Conservation (phyloP, 768 basidiomycete genomes). For the Serendipita sp. region DNA sequence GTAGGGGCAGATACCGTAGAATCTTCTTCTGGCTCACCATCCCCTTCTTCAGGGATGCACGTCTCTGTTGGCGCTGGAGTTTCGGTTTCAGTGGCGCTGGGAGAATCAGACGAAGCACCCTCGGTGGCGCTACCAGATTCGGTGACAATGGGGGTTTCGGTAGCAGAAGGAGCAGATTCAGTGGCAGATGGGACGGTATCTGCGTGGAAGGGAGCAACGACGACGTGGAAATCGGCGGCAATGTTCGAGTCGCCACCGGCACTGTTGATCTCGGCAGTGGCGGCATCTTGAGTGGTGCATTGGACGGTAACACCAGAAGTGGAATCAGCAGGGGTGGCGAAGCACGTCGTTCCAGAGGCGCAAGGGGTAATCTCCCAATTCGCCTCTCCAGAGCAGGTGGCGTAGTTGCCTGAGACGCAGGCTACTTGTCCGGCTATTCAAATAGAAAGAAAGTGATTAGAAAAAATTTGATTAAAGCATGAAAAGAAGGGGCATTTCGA, state of each 20-base stretch:
- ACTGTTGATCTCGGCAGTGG: background rate
- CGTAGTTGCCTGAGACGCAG: background rate
- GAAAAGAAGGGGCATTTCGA: no score
- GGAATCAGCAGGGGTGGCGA: background rate
- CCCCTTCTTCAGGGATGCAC: no score
- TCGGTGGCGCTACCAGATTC: background rate
- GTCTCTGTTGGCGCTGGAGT: background rate
- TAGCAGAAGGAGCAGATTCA: background rate
- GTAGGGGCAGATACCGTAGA: background rate
- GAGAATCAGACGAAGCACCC: background rate
- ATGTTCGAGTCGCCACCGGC: background rate
- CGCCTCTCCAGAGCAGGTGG: background rate
- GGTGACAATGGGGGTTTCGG: background rate
- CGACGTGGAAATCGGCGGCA: background rate
- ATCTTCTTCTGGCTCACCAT: no score
- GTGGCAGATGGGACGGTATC: background rate
- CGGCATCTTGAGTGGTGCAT: background rate
- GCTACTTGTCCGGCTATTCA: background rate
- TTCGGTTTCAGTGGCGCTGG: background rate
- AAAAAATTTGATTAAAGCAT: background rate
- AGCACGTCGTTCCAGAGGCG: background rate
- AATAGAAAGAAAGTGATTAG: background rate
- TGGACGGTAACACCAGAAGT: background rate
- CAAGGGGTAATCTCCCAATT: background rate
- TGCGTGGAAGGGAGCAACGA: background rate